A percentile compares a stretch with the other conserved stretches of the same genome.
Evolutionary conservation across 169 alveolate genomes (phyloP).

Genomic region (Plasmodium cynomolgi): DNA sequence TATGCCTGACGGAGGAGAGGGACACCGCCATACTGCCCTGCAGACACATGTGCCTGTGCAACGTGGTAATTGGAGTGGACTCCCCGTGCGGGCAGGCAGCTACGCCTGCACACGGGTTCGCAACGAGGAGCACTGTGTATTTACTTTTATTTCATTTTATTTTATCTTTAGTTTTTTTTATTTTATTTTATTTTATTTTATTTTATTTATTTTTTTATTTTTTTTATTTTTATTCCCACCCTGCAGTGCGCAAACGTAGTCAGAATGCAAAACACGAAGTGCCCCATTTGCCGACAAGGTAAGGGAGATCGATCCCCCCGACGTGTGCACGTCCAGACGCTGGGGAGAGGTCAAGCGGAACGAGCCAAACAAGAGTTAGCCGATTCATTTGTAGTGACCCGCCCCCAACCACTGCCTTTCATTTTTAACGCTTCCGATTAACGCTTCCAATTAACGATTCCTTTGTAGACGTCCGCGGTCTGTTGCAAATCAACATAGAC

Average conservation of each 20-base stretch:
- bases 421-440: not conserved
- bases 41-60: slow-evolving; percentile 87
- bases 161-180: not conserved
- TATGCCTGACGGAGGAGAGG: slow-evolving; percentile 81
- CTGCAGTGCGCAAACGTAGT: slow-evolving; percentile 82
- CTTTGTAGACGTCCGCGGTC: slow-evolving; percentile 32
- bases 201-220: not conserved
- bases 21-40: slow-evolving; percentile 86
- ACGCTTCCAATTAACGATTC: not conserved
- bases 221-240: not conserved
- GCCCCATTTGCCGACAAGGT: slow-evolving; percentile 86
- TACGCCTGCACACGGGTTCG: not conserved
- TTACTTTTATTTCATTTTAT: not conserved
- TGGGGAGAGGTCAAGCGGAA: not conserved
- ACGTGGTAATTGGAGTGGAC: slow-evolving; percentile 69
- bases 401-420: not conserved
- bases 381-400: not conserved
- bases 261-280: slow-evolving; percentile 81
- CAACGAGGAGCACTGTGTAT: not conserved
- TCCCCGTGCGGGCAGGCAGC: not conserved
- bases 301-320: not conserved
- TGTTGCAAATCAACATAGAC: slow-evolving; percentile 44
- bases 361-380: not conserved
- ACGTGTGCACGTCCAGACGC: not conserved
- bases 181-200: not conserved